Conservation (phyloP, 192 early-diverging fungal genomes). For the Entomortierella chlamydospora region DNA sequence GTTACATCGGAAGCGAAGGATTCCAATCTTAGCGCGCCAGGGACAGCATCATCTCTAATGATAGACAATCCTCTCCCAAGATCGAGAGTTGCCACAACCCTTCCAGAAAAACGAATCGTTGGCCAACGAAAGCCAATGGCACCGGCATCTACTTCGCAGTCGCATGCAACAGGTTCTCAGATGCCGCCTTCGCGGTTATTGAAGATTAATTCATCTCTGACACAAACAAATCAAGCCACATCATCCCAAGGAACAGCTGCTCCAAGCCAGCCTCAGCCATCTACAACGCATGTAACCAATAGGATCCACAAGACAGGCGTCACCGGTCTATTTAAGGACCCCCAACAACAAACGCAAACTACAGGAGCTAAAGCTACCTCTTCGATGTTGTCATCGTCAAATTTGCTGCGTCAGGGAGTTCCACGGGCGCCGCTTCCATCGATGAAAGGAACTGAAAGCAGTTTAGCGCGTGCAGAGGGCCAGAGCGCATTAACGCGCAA, state of each 20-base stretch:
- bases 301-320: not conserved
- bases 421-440: slow-evolving; percentile 14
- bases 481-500: slow-evolving; percentile 3
- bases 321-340: not conserved
- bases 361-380: not conserved
- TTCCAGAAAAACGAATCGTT: slow-evolving; percentile 35
- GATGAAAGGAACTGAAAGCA: slow-evolving; percentile 5
- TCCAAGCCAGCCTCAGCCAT: not conserved
- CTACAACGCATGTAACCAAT: not conserved
- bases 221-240: not conserved
- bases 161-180: not conserved
- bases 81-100: not conserved
- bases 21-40: not conserved
- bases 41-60: not conserved
- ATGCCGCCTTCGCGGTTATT: slow-evolving; percentile 24
- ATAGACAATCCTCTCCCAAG: not conserved
- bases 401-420: slow-evolving; percentile 10
- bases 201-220: not conserved
- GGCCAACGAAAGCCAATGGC: slow-evolving; percentile 3
- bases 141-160: not conserved
- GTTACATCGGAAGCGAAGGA: too few species aligned
- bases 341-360: not conserved
- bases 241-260: not conserved
- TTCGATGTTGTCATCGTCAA: not conserved
- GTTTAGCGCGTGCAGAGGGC: slow-evolving; percentile 10